These are phyloP conservation scores for Penicillium pulvis DNA, from an alignment of 495 filamentous ascomycete genomes.

Conservation along the genomic window DNA sequence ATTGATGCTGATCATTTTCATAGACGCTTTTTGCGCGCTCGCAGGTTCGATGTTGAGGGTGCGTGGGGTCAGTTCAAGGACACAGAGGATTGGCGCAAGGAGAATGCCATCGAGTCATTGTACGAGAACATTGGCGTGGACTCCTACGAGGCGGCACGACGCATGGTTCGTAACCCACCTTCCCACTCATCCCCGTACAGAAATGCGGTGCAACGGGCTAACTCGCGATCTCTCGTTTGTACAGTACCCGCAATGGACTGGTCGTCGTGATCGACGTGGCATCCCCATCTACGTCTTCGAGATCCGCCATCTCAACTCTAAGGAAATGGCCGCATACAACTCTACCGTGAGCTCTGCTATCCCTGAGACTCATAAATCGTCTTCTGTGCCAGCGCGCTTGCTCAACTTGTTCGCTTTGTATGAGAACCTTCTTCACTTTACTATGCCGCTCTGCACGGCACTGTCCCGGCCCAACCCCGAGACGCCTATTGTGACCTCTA, in stretches of 20 bases:
- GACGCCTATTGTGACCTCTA: conserved; percentile 81
- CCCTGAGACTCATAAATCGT: conserved; percentile 57
- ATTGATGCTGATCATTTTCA: conserved; percentile 4
- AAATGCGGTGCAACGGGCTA: not conserved
- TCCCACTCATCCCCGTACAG: not conserved
- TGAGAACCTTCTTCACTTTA: conserved; percentile 85
- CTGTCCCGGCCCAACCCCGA: conserved; percentile 69
- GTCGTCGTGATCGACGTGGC: conserved; percentile 80
- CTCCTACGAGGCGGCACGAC: conserved; percentile 75
- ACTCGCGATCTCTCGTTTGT: not conserved
- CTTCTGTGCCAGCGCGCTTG: conserved; percentile 61
- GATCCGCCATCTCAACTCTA: conserved; percentile 76
- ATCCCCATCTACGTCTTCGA: conserved; percentile 90
- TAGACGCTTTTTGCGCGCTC: conserved; percentile 80
- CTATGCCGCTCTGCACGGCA: conserved; percentile 77
- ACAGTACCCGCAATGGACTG: conserved; percentile 93
- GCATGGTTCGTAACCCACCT: conserved; percentile 58
- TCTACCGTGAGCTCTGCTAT: conserved; percentile 57
- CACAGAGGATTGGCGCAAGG: conserved; percentile 83
- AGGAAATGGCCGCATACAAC: conserved; percentile 77
- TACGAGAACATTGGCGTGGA: conserved; percentile 80
- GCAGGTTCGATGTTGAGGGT: conserved; percentile 69
- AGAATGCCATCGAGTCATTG: conserved; percentile 71
- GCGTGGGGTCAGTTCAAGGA: conserved; percentile 85
- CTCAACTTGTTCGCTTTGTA: conserved; percentile 84